Conservation (phyloP, 768 basidiomycete species). For the Kwoniella europaea region DNA sequence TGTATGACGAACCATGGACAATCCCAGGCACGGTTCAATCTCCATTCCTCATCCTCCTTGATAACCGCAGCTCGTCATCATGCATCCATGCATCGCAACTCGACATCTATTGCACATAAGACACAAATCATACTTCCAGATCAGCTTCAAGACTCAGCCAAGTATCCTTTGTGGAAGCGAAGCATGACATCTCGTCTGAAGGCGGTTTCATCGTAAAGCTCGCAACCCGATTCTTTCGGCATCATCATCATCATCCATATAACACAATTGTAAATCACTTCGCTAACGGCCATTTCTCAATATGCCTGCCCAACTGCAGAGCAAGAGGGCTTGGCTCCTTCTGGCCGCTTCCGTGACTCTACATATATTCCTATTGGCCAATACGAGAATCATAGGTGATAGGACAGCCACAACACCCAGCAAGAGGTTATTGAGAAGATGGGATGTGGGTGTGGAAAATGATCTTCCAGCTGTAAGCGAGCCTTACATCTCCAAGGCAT, state of each 20-base stretch:
- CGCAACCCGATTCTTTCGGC: background rate
- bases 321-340: conserved; percentile 43
- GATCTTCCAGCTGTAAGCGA: background rate
- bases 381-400: conserved; percentile 17
- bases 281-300: too few relatives aligned
- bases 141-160: background rate
- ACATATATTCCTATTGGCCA: conserved; percentile 26
- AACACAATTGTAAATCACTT: too few relatives aligned
- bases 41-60: too few relatives aligned
- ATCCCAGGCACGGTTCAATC: too few relatives aligned
- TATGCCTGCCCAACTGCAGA: conserved; percentile 8
- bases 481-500: background rate
- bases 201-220: background rate
- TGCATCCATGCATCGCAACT: too few relatives aligned
- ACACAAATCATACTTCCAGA: too few relatives aligned
- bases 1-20: too few relatives aligned
- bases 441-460: background rate
- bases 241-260: background rate
- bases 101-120: too few relatives aligned
- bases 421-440: conserved; percentile 9
- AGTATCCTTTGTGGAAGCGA: background rate
- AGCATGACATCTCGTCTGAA: background rate
- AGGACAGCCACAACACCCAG: conserved; percentile 3
- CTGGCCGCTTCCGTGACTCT: conserved; percentile 40
- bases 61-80: too few relatives aligned